Percentiles rank a stretch among this genome's conserved stretches.
phyloP scores from a whole-genome alignment of 371 early-diverging fungal genomes.

The Mortierella sp. region DNA sequence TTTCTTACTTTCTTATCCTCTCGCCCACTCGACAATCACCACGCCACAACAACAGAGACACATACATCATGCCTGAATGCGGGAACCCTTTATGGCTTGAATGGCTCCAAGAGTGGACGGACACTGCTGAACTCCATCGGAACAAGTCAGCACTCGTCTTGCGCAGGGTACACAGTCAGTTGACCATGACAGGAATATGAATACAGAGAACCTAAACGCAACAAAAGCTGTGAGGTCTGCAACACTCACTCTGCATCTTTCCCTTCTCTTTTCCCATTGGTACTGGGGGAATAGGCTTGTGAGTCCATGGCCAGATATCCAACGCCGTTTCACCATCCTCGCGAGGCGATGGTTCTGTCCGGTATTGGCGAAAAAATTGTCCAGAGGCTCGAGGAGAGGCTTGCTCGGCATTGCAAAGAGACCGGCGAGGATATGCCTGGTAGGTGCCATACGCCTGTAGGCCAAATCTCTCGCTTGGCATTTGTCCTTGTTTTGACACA shows the following conservation, averaged over 20 bases:
- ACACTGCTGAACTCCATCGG: constrained; percentile 54
- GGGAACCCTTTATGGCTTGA: constrained; percentile 73
- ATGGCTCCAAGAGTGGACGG: constrained; percentile 78
- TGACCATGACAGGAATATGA: no score
- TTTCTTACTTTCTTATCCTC: not conserved
- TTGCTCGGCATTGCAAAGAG: constrained; percentile 68
- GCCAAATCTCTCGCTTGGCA: no score
- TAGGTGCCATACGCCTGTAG: constrained; percentile 15
- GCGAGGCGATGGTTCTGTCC: constrained; percentile 66
- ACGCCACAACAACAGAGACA: not conserved
- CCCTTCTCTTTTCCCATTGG: not conserved
- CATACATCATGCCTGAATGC: constrained; percentile 44
- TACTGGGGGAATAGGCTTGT: constrained; percentile 64
- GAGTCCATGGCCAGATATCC: constrained; percentile 75
- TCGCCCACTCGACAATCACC: not conserved
- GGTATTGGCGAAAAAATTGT: constrained; percentile 77
- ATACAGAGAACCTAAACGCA: not conserved
- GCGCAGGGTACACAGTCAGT: constrained; percentile 63
- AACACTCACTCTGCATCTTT: not conserved
- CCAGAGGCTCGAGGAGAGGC: constrained; percentile 67
- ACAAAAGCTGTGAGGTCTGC: not conserved
- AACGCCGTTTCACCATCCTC: constrained; percentile 64
- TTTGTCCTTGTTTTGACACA: not conserved
- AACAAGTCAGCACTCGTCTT: constrained; percentile 65
- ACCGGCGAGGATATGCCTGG: constrained; percentile 68